Percentiles rank a stretch among this genome's conserved stretches.
phyloP scores from a whole-genome alignment of 169 alveolate genomes.

The Cardiosporidium cionae region DNA sequence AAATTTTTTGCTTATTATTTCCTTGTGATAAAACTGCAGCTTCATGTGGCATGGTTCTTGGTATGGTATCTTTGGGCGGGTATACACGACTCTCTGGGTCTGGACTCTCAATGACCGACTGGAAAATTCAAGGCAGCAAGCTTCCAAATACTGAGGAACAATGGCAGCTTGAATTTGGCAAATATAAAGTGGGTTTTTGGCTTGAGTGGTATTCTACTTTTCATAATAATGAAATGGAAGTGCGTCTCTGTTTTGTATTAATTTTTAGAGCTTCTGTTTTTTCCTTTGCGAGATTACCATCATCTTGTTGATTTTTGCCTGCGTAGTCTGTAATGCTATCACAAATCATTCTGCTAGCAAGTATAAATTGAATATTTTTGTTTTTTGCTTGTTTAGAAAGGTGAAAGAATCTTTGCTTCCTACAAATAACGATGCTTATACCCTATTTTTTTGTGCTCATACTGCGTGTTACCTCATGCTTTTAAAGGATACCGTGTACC shows the following conservation, averaged over 20 bases:
- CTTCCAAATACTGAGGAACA: constrained; percentile 68
- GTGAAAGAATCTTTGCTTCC: too few relatives aligned
- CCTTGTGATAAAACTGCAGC: too few relatives aligned
- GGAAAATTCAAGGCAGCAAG: constrained; percentile 68
- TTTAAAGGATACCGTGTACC: too few relatives aligned
- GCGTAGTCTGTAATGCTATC: background rate
- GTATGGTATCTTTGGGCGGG: constrained; percentile 73
- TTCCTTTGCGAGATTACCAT: background rate
- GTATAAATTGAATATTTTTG: background rate
- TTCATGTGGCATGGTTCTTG: constrained; percentile 40
- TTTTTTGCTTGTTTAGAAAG: too few relatives aligned
- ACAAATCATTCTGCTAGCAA: background rate
- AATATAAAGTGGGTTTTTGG: constrained; percentile 44
- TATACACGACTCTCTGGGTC: constrained; percentile 77
- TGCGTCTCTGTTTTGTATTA: background rate
- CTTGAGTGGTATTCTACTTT: background rate
- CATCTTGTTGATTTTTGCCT: background rate
- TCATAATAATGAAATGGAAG: background rate
- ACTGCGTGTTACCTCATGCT: too few relatives aligned
- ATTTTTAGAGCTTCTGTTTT: background rate
- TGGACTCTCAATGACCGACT: constrained; percentile 82
- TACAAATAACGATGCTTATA: too few relatives aligned
- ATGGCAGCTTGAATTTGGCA: constrained; percentile 72
- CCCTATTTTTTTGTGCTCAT: too few relatives aligned
- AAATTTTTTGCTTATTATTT: too few relatives aligned